Conservation (phyloP, 164 flowering plant species). For the Brasenia schreberi region DNA sequence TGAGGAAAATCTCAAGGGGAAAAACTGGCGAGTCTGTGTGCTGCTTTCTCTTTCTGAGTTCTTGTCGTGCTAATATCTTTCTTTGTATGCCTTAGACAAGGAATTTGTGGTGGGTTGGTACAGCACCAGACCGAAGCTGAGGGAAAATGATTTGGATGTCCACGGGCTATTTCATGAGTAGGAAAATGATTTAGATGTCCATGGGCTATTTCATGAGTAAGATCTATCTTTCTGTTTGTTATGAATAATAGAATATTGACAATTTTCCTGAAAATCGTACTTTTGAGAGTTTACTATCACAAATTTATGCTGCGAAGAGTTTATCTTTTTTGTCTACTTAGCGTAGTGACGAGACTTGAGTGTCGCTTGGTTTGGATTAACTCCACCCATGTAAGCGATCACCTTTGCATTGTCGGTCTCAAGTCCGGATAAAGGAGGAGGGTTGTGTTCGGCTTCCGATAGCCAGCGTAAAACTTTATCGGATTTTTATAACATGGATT, state of each 20-base stretch:
- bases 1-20: neutral
- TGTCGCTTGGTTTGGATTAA: no score
- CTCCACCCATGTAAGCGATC: no score
- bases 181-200: constrained; percentile 10
- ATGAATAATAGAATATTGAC: no score
- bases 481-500: no score
- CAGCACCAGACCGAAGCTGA: constrained; percentile 90
- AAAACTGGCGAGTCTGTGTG: neutral
- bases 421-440: no score
- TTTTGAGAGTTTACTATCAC: neutral
- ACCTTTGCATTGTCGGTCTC: no score
- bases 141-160: constrained; percentile 4
- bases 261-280: neutral
- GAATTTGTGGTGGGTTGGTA: constrained; percentile 99
- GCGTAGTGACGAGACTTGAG: no score
- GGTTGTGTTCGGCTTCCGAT: no score
- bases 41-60: no score
- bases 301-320: neutral
- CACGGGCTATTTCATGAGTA: constrained; percentile 33
- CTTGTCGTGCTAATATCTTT: neutral
- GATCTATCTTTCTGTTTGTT: constrained; percentile 11
- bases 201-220: constrained; percentile 35
- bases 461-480: no score
- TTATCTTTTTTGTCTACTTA: no score
- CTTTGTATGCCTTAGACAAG: constrained; percentile 55